Percentiles rank a stretch among this genome's conserved stretches.
Conservation (phyloP, 345 rosid genomes). For the Eucalyptus tenuipes region DNA sequence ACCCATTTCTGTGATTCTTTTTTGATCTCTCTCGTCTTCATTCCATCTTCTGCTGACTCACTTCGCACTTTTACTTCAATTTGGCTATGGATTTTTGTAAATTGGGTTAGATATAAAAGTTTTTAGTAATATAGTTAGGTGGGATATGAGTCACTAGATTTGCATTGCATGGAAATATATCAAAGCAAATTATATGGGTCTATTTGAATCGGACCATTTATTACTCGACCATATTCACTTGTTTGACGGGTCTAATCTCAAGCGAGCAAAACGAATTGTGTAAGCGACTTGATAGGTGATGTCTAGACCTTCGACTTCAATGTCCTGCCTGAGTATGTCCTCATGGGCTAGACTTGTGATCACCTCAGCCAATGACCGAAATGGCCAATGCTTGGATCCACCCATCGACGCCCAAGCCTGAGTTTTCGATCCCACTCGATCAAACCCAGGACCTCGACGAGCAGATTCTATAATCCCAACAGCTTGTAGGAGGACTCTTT, state of each 20-base stretch:
- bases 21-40: no score
- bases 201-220: no score
- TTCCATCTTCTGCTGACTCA: no score
- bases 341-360: neutral
- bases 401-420: neutral
- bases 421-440: neutral
- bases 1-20: no score
- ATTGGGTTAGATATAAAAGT: no score
- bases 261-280: neutral
- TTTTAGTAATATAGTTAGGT: no score
- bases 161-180: no score
- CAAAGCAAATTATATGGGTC: no score
- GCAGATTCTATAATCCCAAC: neutral
- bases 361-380: neutral
- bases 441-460: neutral
- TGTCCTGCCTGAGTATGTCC: neutral
- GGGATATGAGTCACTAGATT: accelerated
- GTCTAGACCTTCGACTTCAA: neutral
- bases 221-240: accelerated
- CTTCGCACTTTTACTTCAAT: no score
- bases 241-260: no score
- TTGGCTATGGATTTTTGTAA: no score
- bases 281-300: neutral
- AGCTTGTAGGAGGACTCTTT: neutral
- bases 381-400: neutral